phyloP scores from a whole-genome alignment of 345 rosid genomes.

The Salix purpurea region DNA sequence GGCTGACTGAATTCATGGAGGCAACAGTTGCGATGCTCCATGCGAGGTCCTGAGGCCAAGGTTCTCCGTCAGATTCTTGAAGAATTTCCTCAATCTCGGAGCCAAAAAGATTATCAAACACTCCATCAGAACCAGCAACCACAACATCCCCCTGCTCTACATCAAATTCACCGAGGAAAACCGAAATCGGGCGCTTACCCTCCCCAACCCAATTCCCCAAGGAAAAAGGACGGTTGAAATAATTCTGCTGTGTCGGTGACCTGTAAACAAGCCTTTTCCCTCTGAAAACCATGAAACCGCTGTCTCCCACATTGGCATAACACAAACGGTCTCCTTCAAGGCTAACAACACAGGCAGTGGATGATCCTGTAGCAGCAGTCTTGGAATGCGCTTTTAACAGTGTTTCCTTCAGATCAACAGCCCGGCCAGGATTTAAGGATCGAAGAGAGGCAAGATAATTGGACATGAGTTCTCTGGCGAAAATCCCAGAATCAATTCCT shows the following conservation, averaged over 20 bases:
- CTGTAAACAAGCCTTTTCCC: neutral
- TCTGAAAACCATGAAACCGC: conserved; percentile 24
- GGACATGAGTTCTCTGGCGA: conserved; percentile 15
- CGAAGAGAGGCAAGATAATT: neutral
- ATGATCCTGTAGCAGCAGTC: conserved; percentile 14
- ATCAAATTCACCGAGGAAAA: neutral
- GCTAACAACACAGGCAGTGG: conserved; percentile 18
- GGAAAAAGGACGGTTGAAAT: conserved; percentile 20
- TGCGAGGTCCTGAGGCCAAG: neutral
- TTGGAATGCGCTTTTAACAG: conserved; percentile 7
- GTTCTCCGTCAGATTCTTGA: neutral
- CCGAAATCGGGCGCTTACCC: neutral
- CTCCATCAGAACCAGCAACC: conserved; percentile 27
- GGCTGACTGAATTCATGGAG: neutral
- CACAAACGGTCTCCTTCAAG: neutral
- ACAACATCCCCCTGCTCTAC: conserved; percentile 21
- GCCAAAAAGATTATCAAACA: conserved; percentile 20
- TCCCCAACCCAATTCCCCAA: conserved; percentile 1
- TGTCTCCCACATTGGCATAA: conserved; percentile 25
- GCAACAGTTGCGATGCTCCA: neutral
- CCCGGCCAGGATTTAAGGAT: neutral
- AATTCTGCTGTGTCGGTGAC: conserved; percentile 11
- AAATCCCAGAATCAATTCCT: conserved; percentile 16
- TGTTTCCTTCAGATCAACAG: neutral
- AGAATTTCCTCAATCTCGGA: conserved; percentile 14